Evolutionary conservation across 179 eudicot species (phyloP), one percentile per base, ranked within the genome.

Genomic region (Carnegiea gigantea): DNA sequence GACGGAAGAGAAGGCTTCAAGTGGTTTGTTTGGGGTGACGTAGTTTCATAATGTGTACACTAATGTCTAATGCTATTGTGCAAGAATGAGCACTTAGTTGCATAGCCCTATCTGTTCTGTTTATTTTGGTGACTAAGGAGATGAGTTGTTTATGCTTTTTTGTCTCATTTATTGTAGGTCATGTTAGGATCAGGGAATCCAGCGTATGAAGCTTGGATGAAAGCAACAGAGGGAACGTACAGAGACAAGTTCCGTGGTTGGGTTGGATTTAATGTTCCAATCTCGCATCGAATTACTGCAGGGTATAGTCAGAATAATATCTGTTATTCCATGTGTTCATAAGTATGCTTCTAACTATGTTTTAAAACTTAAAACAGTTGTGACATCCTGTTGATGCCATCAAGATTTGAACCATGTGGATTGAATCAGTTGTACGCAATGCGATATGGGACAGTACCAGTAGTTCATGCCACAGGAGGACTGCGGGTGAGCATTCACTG

Each of bases 321-420:
- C 33, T 38, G 26, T 72, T 43, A 21, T 43, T 28, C 26, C 6
- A 57, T 23, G 10, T 21, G 33, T 23, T 48, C 17, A 40, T 46
- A 26, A 1, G 33, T 72, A 30, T 36, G 51, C n/a, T 23, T 72
- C 36, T 46, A 13, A 4, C 79, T 82, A 44, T 82, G 21, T 11
- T 65, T 65, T 17, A 70, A 15, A 13, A 36, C 68, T 20, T 36
- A 77, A 30, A 82, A 86, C 95, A 97, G 99, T 15, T 95, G 98
- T 86, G 99, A 97, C 83, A 92, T 97, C 78, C 89, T 97, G 38
- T 83, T 92, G 87, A 97, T 97, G 99, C 99, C 99, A 43, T 97
- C 99, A 33, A 92, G 98, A 93, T 97, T 97, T 84, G 99, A 97
- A 85, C 99, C 99, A 4, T 97, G 99, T 85, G 99, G 99, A 77